A percentile compares a stretch with the other conserved stretches of the same genome.
These are phyloP conservation scores for Omphalea diandra DNA, from an alignment of 441 rosid genomes.

Conservation along the genomic window DNA sequence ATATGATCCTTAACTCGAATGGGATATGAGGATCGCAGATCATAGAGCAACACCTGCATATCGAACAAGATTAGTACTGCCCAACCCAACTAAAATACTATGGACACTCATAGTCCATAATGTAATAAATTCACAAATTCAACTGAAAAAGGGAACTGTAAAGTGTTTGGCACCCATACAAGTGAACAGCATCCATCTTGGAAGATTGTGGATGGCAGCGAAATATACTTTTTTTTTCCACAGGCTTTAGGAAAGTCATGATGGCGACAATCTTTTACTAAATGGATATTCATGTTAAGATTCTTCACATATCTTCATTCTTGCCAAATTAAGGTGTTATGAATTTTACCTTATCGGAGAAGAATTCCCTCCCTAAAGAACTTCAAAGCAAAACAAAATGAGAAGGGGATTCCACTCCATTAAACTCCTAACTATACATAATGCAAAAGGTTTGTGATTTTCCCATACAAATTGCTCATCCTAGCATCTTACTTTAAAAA, in stretches of 20 bases:
- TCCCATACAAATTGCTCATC: too few species aligned
- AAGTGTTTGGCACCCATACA: background rate
- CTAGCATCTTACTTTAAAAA: background rate
- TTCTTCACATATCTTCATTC: background rate
- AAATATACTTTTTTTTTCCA: background rate
- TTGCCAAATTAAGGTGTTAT: background rate
- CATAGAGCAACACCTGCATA: constrained; percentile 80
- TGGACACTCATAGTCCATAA: background rate
- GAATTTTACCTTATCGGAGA: background rate
- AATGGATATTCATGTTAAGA: background rate
- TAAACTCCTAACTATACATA: background rate
- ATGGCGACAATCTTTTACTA: background rate
- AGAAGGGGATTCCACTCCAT: background rate
- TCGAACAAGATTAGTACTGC: constrained; percentile 9
- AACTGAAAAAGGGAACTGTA: background rate
- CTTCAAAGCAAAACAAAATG: too few species aligned
- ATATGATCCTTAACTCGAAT: constrained; percentile 82
- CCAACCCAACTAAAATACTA: background rate
- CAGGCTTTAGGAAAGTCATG: background rate
- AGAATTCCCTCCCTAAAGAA: background rate
- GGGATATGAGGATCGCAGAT: constrained; percentile 82
- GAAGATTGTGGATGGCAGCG: background rate
- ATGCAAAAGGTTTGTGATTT: background rate
- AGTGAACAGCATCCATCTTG: background rate
- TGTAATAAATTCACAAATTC: background rate